Conservation (phyloP, 441 rosid species). For the Euphorbia corollata region DNA sequence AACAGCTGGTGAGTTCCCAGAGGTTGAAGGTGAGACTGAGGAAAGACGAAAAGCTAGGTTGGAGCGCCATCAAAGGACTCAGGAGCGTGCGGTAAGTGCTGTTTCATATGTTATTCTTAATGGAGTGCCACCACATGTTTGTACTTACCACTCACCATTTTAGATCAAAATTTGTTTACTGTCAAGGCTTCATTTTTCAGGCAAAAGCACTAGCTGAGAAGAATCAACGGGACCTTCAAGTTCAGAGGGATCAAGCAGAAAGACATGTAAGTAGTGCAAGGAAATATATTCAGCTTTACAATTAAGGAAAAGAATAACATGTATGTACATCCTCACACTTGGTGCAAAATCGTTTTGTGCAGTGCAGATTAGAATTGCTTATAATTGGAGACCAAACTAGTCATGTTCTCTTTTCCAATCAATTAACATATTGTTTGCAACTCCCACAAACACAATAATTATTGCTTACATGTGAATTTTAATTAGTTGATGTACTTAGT, state of each 20-base stretch:
- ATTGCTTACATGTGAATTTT: too few species aligned
- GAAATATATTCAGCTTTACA: too few species aligned
- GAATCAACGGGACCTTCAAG: constrained; percentile 83
- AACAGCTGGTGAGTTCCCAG: constrained; percentile 69
- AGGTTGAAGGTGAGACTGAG: constrained; percentile 79
- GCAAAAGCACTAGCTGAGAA: constrained; percentile 91
- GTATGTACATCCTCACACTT: too few species aligned
- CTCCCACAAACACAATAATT: too few species aligned
- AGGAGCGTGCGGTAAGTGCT: constrained; percentile 84
- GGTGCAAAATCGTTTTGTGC: too few species aligned
- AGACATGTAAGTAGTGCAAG: constrained; percentile 66
- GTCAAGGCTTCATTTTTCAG: constrained; percentile 31
- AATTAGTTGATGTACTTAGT: too few species aligned
- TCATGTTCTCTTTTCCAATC: too few species aligned
- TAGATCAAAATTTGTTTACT: constrained; percentile 10
- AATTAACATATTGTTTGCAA: too few species aligned
- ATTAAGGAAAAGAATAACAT: too few species aligned
- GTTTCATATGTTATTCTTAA: not conserved
- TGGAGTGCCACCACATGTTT: not conserved
- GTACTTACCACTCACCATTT: not conserved
- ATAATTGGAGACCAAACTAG: too few species aligned
- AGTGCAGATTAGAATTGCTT: too few species aligned
- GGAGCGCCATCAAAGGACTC: constrained; percentile 94
- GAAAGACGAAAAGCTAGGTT: constrained; percentile 84
- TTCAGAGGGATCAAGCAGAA: constrained; percentile 84